Evolutionary conservation across 257 asterid genomes (phyloP).

Genomic region (Euphrasia confusa): DNA sequence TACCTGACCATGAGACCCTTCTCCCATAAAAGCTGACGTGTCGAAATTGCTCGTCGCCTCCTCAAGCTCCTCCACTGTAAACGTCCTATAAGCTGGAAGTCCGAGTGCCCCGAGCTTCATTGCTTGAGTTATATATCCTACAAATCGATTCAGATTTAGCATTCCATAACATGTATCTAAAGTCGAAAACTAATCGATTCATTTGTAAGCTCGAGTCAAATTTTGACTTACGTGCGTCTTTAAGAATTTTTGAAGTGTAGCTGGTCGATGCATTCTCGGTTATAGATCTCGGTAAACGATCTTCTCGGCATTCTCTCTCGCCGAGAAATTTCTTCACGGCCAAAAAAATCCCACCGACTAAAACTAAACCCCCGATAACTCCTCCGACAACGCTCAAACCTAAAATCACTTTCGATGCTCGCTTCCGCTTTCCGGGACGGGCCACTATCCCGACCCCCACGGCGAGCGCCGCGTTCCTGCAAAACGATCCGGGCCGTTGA

Average conservation of each 20-base stretch:
- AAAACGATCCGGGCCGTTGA: constrained; percentile 60
- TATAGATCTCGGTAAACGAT: constrained; percentile 32
- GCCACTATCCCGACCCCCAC: constrained; percentile 88
- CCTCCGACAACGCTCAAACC: constrained; percentile 53
- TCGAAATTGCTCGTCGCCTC: constrained; percentile 67
- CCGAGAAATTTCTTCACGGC: constrained; percentile 40
- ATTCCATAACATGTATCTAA: neutral
- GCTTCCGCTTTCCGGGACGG: constrained; percentile 36
- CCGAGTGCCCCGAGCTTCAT: constrained; percentile 70
- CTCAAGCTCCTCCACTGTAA: constrained; percentile 73
- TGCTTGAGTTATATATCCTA: constrained; percentile 74
- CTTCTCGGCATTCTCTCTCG: constrained; percentile 25
- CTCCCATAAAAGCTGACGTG: constrained; percentile 56
- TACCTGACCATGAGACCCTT: constrained; percentile 75
- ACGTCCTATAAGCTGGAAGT: constrained; percentile 67
- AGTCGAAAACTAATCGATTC: neutral
- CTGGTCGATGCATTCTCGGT: constrained; percentile 47
- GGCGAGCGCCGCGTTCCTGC: constrained; percentile 74
- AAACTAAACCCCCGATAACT: constrained; percentile 42
- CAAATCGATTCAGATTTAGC: neutral
- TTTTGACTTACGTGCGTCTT: constrained; percentile 68
- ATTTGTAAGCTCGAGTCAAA: no score
- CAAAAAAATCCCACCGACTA: constrained; percentile 36
- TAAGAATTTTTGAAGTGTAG: constrained; percentile 62
- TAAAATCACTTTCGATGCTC: constrained; percentile 37